Evolutionary conservation across 768 basidiomycete genomes (phyloP), one percentile per base, ranked within the genome.

Genomic region (Coprinellus aureogranulatus): DNA sequence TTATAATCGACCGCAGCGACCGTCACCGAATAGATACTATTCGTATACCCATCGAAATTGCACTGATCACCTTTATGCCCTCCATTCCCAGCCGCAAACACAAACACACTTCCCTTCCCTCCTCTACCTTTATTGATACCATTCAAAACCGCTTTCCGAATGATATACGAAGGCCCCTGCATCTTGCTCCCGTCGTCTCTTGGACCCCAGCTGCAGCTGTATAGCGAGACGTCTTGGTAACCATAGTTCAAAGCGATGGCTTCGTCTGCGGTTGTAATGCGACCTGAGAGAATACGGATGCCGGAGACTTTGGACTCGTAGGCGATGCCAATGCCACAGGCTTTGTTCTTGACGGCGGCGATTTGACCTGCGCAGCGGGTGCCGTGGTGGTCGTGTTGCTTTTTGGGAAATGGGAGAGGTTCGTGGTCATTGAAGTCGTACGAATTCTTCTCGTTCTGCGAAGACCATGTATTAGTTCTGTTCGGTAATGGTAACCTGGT

Each of bases 41-140:
- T 99, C 20, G 96, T 99, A 71, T 99, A 99, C 5, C 96, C 96
- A 63, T 98, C 96, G 68, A 99, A 98, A 70, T 99, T 99, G 78
- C 96, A 99, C 70, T 98, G 95, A 68, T 99, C 96, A n/a, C 88
- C 90, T 45, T 82, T 79, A 6, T 82, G 80, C 12, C 92, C 97
- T 4, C 96, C 96, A 69, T 99, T 99, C 0, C 96, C 96, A 54
- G 92, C 94, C 1, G 97, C 96, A 67, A 98, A 99, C 27, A 99
- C 96, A 61, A 89, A 98, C 54, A 99, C 79, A 30, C 89, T 92
- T 0, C 96, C 96, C 65, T 91, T 92, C 10, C 94, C 94, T 18
- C 44, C 57, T 25, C 57, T 84, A 2, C 96, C 96, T 20, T 91
- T 86, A 68, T 90, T 87, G 40, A 97, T 84, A 25, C 97, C 96